Evolutionary conservation across 345 rosid species (phyloP).

Genomic region (Camelina neglecta): DNA sequence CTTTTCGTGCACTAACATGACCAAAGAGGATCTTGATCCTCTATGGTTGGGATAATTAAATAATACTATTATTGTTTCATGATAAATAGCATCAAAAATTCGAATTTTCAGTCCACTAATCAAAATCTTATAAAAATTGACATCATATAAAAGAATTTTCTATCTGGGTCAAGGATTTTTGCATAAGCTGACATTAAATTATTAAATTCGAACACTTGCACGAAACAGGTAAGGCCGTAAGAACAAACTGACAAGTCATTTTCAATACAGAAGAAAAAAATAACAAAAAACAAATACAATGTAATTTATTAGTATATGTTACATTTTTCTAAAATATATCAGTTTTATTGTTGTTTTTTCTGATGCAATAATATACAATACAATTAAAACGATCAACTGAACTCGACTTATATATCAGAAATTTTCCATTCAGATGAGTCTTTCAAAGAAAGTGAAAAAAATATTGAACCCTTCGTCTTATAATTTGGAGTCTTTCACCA

Average conservation of each 20-base stretch:
- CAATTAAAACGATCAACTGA: background rate
- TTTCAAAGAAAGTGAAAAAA: background rate
- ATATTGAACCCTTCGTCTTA: background rate
- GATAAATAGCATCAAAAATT: constrained; percentile 33
- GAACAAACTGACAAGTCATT: constrained; percentile 4
- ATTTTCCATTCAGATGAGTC: background rate
- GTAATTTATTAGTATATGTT: constrained; percentile 15
- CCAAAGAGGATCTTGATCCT: constrained; percentile 8
- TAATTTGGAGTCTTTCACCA: constrained; percentile 26
- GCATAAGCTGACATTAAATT: constrained; percentile 11
- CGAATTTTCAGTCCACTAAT: constrained; percentile 32
- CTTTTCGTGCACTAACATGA: constrained; percentile 29
- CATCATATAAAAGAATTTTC: constrained; percentile 21
- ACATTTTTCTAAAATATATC: background rate
- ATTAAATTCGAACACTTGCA: constrained; percentile 16
- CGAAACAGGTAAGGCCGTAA: background rate
- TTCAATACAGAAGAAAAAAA: constrained; percentile 3
- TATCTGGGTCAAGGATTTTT: constrained; percentile 26
- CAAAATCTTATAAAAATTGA: constrained; percentile 20
- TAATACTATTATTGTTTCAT: background rate
- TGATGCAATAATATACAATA: background rate
- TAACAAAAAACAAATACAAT: constrained; percentile 17
- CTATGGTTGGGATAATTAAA: constrained; percentile 15
- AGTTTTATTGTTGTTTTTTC: background rate
- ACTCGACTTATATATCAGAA: background rate